A percentile compares a stretch with the other conserved stretches of the same genome.
Conservation (phyloP, 2,329 filamentous ascomycete genomes). For the Penicillium sp. region DNA sequence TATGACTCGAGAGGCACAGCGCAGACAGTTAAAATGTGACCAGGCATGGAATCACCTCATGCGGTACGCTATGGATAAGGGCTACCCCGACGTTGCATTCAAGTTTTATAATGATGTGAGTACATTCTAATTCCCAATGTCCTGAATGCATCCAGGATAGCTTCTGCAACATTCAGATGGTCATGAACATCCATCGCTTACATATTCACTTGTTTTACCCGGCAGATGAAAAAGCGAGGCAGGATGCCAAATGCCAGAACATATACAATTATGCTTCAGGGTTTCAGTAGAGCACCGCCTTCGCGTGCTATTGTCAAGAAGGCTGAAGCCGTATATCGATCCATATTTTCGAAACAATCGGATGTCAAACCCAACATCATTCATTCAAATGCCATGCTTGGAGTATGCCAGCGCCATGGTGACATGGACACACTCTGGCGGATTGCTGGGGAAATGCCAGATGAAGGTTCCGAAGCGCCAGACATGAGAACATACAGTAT, state of each 20-base stretch:
- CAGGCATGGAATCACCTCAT: constrained; percentile 92
- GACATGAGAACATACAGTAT: constrained; percentile 78
- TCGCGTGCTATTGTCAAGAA: constrained; percentile 60
- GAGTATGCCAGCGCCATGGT: constrained; percentile 73
- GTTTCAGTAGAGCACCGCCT: constrained; percentile 62
- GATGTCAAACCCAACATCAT: constrained; percentile 73
- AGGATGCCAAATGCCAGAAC: constrained; percentile 81
- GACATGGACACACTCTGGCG: constrained; percentile 83
- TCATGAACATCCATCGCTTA: constrained; percentile 6
- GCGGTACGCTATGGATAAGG: constrained; percentile 67
- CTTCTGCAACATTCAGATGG: neutral
- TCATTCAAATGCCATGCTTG: constrained; percentile 87
- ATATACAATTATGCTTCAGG: constrained; percentile 80
- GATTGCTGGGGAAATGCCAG: constrained; percentile 73
- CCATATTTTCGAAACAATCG: constrained; percentile 67
- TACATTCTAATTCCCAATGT: constrained; percentile 3
- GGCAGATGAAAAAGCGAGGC: constrained; percentile 89
- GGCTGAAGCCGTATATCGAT: constrained; percentile 76
- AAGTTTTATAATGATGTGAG: constrained; percentile 86
- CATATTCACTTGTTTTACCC: constrained; percentile 12
- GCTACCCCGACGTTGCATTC: constrained; percentile 67
- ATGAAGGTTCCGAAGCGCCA: constrained; percentile 64
- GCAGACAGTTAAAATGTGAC: constrained; percentile 65
- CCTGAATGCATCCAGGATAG: neutral
- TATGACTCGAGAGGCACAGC: constrained; percentile 66